These are phyloP conservation scores for Pseudocercospora macadamiae DNA, from an alignment of 2,329 filamentous ascomycete species.

Conservation along the genomic window DNA sequence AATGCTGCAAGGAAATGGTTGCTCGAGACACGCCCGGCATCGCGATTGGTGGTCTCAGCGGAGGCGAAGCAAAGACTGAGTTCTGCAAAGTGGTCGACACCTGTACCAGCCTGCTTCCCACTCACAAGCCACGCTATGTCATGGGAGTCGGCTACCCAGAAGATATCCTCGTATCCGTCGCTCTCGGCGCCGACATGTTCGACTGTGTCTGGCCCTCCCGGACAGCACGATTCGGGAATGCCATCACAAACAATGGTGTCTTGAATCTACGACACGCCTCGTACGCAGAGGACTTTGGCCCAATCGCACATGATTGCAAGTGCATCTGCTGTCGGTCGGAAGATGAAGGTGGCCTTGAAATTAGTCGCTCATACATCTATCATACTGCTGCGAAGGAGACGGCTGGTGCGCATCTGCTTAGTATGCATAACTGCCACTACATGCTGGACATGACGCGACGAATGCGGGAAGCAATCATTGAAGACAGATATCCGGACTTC, in stretches of 20 bases:
- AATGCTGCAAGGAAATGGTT: constrained; percentile 88
- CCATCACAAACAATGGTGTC: constrained; percentile 78
- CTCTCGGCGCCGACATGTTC: constrained; percentile 97
- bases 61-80: constrained; percentile 89
- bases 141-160: constrained; percentile 99
- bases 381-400: constrained; percentile 95
- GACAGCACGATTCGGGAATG: constrained; percentile 94
- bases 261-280: constrained; percentile 78
- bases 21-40: constrained; percentile 90
- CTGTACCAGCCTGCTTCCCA: constrained; percentile 82
- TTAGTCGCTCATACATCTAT: constrained; percentile 87
- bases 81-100: constrained; percentile 84
- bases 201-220: constrained; percentile 98
- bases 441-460: constrained; percentile 80
- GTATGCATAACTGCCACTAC: constrained; percentile 95
- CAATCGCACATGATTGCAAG: constrained; percentile 79
- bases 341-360: constrained; percentile 68
- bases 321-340: constrained; percentile 75
- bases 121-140: constrained; percentile 94
- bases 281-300: constrained; percentile 78
- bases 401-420: constrained; percentile 80
- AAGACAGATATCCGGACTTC: constrained; percentile 70
- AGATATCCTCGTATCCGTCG: constrained; percentile 89
- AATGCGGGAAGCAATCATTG: constrained; percentile 63
- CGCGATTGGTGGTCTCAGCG: constrained; percentile 91